Base-by-base conservation (phyloP, 1,284 basidiomycete species). In the Rhodotorula sp. region DNA sequence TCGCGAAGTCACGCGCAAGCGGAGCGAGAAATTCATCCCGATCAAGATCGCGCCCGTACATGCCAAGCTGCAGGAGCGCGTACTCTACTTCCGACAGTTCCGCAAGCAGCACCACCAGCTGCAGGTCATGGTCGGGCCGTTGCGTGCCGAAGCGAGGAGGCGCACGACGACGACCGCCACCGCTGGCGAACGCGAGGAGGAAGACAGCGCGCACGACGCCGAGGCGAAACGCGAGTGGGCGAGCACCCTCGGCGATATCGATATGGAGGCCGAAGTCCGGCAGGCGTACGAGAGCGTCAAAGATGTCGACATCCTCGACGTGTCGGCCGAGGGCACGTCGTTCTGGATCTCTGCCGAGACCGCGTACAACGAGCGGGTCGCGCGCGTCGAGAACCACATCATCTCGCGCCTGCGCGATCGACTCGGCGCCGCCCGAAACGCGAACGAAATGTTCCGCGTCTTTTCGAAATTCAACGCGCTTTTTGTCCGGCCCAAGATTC, bases 361-460 rank as follows among this genome's bases (percentile, higher is more conserved):
- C 69, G 92, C 93, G 26, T 99, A 99, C 84, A 98, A 98, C 78
- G 95, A 98, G 81, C 90, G 95, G 21, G 94, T 99, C 12, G 91
- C 95, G 1, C 86, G 95, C 16, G 97, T 99, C 50, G 97, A 99
- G 83, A 98, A 97, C 83, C 95, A 95, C 80, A 97, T 99, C 80
- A 99, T 99, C 80, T 92, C 95, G 10, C 86, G 92, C 34, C 82
- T 99, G 64, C 86, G 95, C 49, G 94, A 97, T 81, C 85, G 93
- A 69, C 86, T 99, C 28, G 97, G 92, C n/a, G 95, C 93, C 16
- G 95, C 95, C 38, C 86, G 93, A 62, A 98, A 97, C 79, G 95
- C 97, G 3, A 95, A 97, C 79, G 95, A 98, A 83, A 99, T 98
- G 95, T 98, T 99, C 83, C 87, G 95, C 66, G 95, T 98, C 60